These are phyloP conservation scores for Nothophaeocryptopus gaeumannii DNA, from an alignment of 2,329 filamentous ascomycete genomes.

Conservation along the genomic window DNA sequence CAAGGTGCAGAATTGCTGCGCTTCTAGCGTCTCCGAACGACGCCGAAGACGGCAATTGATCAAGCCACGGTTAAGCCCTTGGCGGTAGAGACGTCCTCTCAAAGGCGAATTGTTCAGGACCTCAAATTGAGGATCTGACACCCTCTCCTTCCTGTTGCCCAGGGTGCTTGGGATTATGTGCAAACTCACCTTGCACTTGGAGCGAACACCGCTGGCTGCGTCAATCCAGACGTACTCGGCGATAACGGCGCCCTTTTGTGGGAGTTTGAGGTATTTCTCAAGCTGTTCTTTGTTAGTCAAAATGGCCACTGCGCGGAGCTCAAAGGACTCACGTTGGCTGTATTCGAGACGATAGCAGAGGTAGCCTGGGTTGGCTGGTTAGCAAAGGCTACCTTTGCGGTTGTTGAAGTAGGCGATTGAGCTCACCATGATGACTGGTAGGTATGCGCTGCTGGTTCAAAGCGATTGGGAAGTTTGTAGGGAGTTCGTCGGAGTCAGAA, in stretches of 20 bases:
- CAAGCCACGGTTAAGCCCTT: conserved; percentile 17
- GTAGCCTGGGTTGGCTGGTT: conserved; percentile 22
- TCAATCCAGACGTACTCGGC: conserved; percentile 99
- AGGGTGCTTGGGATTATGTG: background rate
- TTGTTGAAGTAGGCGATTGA: background rate
- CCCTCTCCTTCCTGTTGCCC: background rate
- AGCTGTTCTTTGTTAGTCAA: conserved; percentile 56
- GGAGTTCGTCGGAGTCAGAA: background rate
- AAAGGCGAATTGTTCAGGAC: conserved; percentile 5
- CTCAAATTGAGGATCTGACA: background rate
- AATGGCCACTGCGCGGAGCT: conserved; percentile 1
- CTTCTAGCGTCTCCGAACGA: conserved; percentile 15
- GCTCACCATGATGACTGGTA: conserved; percentile 15
- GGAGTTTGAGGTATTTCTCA: conserved; percentile 85
- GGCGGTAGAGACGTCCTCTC: conserved; percentile 9
- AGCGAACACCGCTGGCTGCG: conserved; percentile 75
- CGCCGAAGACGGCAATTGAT: conserved; percentile 17
- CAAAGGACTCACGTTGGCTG: conserved; percentile 44
- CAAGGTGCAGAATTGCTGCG: conserved; percentile 1
- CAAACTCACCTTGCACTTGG: conserved; percentile 86
- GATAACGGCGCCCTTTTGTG: conserved; percentile 84
- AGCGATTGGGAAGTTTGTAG: background rate
- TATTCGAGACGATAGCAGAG: conserved; percentile 42
- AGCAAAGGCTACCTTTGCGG: background rate
- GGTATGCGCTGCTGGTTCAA: background rate